A percentile compares a stretch with the other conserved stretches of the same genome.
Conservation (phyloP, 768 basidiomycete species). For the Leccinum sublutescens region DNA sequence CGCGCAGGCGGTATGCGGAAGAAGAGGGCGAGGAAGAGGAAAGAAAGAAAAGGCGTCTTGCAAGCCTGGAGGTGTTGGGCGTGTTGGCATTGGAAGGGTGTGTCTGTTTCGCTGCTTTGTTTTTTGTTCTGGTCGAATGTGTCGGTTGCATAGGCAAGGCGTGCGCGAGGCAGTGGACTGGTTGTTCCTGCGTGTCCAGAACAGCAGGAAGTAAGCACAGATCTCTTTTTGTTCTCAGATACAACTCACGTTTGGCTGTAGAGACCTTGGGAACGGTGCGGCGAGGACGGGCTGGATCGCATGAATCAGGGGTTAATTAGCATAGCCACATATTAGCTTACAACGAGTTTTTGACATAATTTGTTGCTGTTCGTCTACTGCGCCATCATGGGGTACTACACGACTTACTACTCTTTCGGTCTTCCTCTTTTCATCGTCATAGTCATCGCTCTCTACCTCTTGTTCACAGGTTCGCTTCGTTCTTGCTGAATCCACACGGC, state of each 20-base stretch:
- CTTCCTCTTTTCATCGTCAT: slow-evolving; percentile 62
- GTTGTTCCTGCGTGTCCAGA: slow-evolving; percentile 92
- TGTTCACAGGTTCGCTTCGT: slow-evolving; percentile 74
- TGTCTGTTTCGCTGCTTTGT: slow-evolving; percentile 13
- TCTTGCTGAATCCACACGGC: background rate
- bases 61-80: slow-evolving; percentile 86
- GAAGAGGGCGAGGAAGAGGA: slow-evolving; percentile 46
- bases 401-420: slow-evolving; percentile 62
- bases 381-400: slow-evolving; percentile 29
- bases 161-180: slow-evolving; percentile 90
- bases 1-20: slow-evolving; percentile 51
- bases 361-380: background rate
- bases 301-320: slow-evolving; percentile 7
- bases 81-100: slow-evolving; percentile 91
- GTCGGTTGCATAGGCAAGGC: slow-evolving; percentile 59
- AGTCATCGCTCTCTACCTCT: slow-evolving; percentile 77
- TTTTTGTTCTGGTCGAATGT: background rate
- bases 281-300: slow-evolving; percentile 11
- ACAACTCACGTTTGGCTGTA: background rate
- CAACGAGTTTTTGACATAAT: background rate
- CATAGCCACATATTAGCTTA: slow-evolving; percentile 14
- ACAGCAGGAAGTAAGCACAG: slow-evolving; percentile 60
- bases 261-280: slow-evolving; percentile 20
- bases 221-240: background rate
- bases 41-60: slow-evolving; percentile 54